phyloP scores from a whole-genome alignment of 371 early-diverging fungal species.

The Catenaria anguillulae region DNA sequence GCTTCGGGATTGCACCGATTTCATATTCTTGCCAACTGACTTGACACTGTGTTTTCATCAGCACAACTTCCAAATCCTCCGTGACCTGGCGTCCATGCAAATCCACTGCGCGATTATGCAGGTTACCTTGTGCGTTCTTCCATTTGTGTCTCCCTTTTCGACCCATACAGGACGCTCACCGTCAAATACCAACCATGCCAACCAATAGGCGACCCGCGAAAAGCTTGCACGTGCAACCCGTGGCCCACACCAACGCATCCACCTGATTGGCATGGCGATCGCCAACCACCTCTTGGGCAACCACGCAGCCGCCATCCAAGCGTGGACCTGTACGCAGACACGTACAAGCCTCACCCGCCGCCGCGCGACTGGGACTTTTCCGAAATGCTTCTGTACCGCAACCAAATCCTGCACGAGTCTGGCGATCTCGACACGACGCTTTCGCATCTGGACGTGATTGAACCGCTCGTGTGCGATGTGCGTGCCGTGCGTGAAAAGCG shows the following conservation, averaged over 20 bases:
- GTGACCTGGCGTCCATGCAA: constrained; percentile 74
- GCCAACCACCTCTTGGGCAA: constrained; percentile 65
- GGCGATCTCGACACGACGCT: constrained; percentile 61
- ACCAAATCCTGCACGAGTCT: constrained; percentile 54
- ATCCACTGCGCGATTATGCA: constrained; percentile 73
- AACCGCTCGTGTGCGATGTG: constrained; percentile 52
- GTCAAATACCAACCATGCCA: constrained; percentile 10
- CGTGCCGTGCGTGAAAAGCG: constrained; percentile 56
- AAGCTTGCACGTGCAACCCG: constrained; percentile 40
- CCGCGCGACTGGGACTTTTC: constrained; percentile 35
- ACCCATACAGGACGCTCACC: too few species aligned
- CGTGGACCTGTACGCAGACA: constrained; percentile 49
- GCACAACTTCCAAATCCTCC: constrained; percentile 78
- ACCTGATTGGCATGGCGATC: constrained; percentile 76
- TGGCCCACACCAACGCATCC: constrained; percentile 48
- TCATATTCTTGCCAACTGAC: too few species aligned
- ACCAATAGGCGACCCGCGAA: constrained; percentile 39
- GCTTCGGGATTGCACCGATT: not conserved
- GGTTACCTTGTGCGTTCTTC: constrained; percentile 43
- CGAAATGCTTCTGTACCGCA: constrained; percentile 62
- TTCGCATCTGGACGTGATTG: constrained; percentile 53
- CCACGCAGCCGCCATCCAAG: too few species aligned
- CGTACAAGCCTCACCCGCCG: constrained; percentile 16
- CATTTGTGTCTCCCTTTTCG: too few species aligned
- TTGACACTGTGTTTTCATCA: too few species aligned